These are phyloP conservation scores for Xerocomellus dryophilus DNA, from an alignment of 768 basidiomycete genomes.

Conservation along the genomic window DNA sequence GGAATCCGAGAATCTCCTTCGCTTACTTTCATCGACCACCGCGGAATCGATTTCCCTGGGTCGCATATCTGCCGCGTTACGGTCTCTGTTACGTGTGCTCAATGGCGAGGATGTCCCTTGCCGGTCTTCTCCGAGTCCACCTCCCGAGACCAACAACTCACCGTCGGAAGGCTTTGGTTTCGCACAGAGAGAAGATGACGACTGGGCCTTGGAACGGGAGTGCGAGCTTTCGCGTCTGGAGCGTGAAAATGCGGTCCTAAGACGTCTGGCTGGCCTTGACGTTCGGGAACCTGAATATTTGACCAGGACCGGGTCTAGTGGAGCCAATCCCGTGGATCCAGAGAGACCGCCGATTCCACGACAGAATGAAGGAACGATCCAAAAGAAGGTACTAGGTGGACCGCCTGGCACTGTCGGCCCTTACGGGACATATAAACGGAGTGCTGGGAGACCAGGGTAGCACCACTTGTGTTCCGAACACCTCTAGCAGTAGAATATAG, in stretches of 20 bases:
- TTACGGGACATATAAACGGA: slow-evolving; percentile 44
- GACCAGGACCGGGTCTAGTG: neutral
- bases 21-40: slow-evolving; percentile 59
- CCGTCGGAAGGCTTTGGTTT: slow-evolving; percentile 19
- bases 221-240: slow-evolving; percentile 85
- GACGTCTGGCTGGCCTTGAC: slow-evolving; percentile 61
- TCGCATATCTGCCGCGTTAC: slow-evolving; percentile 66
- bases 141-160: slow-evolving; percentile 3
- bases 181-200: slow-evolving; percentile 46
- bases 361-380: slow-evolving; percentile 11
- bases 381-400: slow-evolving; percentile 33
- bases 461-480: too few species aligned
- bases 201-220: slow-evolving; percentile 85
- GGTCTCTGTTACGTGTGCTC: slow-evolving; percentile 64
- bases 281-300: slow-evolving; percentile 23
- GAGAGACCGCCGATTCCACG: slow-evolving; percentile 13
- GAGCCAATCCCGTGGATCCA: slow-evolving; percentile 9
- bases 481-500: too few species aligned
- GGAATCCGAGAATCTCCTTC: slow-evolving; percentile 63
- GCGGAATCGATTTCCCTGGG: slow-evolving; percentile 65
- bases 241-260: slow-evolving; percentile 81
- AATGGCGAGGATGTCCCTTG: slow-evolving; percentile 56
- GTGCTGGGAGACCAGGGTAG: slow-evolving; percentile 17
- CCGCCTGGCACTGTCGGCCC: slow-evolving; percentile 39
- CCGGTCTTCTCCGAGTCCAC: neutral